Evolutionary conservation across 2,329 filamentous ascomycete genomes (phyloP).

Genomic region (Ceratocystis destructans): DNA sequence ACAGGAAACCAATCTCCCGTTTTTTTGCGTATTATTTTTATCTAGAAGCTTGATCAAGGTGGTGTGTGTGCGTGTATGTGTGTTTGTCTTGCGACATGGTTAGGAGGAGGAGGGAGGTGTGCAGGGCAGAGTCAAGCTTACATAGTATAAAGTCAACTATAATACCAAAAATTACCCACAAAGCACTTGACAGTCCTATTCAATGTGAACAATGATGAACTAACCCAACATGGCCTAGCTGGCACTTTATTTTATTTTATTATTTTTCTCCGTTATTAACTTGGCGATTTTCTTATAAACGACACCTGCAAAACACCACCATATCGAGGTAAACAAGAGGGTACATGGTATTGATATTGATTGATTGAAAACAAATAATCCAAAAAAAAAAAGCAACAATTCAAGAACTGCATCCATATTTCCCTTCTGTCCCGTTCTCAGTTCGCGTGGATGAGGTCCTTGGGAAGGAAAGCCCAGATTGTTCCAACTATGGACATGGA

Average conservation of each 20-base stretch:
- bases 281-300: neutral
- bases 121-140: neutral
- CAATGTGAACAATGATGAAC: neutral
- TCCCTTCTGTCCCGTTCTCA: conserved; percentile 19
- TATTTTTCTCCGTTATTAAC: neutral
- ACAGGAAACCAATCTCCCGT: conserved; percentile 37
- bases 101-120: neutral
- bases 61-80: neutral
- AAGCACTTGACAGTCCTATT: conserved; percentile 24
- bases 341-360: too few relatives aligned
- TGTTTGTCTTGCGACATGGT: neutral
- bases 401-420: neutral
- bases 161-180: conserved; percentile 59
- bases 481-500: conserved; percentile 65
- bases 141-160: conserved; percentile 26
- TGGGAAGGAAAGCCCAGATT: conserved; percentile 76
- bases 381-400: neutral
- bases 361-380: too few relatives aligned
- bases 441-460: conserved; percentile 50
- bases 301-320: too few relatives aligned
- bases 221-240: neutral
- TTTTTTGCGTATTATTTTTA: neutral
- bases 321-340: too few relatives aligned
- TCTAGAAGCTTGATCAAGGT: neutral
- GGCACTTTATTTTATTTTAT: neutral